Base-by-base conservation (phyloP, 2,329 filamentous ascomycete genomes). In the Penicillium sumatraense region DNA sequence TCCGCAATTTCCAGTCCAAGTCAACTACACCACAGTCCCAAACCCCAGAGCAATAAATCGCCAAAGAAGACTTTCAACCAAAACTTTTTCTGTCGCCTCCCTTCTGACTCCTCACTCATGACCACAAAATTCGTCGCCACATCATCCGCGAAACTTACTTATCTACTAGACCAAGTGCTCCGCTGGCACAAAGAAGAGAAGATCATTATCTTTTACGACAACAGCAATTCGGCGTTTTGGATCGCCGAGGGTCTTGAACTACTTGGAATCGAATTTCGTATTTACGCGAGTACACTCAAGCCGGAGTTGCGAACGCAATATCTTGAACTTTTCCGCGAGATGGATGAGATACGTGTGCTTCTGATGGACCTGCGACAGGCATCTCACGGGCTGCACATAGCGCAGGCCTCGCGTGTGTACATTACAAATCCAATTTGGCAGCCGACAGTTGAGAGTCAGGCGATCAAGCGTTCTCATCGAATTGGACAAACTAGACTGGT, bases 281-380 rank as follows among this genome's bases (percentile, higher is more conserved):
- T 87, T 47, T 82, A 81, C 64, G 75, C 78, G 8, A 75, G 70
- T 23, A 75, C 75, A 49, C 76, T 91, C 3, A 89, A 82, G 1
- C 79, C 84, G 0, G 79, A 82, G 11, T 81, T 85, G 5, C 85
- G 90, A 54, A 85, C 89, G 0, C 84, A 89, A 65, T 96, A 96
- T 66, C 84, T 97, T 0, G 84, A 86, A 0, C 83, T 87, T 0
- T 97, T 97, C 74, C 91, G 93, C 59, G 78, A 87, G 38, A 86
- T 85, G 16, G 75, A 81, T 0, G 82, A 83, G 7, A 86, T 93
- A 52, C 84, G 90, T 5, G 91, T 97, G 0, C 78, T 97, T 2
- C 80, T 97, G 1, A 96, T 97, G 89, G 92, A 96, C 67, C 84
- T 97, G n/a, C 86, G 85, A 1, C 91, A 95, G 68, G 93, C 93